A percentile compares a stretch with the other conserved stretches of the same genome.
These are phyloP conservation scores for Fusarium praegraminearum DNA, from an alignment of 2,329 filamentous ascomycete genomes.

Conservation along the genomic window DNA sequence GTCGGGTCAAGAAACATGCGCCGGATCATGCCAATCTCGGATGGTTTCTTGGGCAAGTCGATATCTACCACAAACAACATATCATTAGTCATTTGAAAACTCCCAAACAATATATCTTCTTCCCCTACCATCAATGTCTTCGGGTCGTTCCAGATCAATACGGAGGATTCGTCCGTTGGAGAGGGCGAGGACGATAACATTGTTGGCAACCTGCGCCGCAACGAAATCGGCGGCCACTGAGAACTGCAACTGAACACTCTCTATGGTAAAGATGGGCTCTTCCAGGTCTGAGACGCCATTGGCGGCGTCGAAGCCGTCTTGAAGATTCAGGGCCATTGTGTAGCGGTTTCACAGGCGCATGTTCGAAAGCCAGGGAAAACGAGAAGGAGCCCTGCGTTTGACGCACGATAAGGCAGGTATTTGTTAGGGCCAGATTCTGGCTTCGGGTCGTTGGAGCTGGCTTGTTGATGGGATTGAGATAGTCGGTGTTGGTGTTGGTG, in stretches of 20 bases:
- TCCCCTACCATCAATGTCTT: constrained; percentile 87
- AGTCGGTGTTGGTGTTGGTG: constrained; percentile 24
- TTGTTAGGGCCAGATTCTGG: constrained; percentile 3
- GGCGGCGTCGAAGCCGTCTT: constrained; percentile 76
- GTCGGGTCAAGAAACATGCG: constrained; percentile 98
- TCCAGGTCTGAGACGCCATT: constrained; percentile 69
- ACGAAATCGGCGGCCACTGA: constrained; percentile 95
- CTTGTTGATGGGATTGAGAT: constrained; percentile 16
- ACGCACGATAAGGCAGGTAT: neutral
- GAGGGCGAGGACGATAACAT: constrained; percentile 91
- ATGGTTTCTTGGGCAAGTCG: constrained; percentile 92
- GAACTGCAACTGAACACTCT: constrained; percentile 93
- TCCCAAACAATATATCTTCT: neutral
- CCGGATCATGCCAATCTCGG: constrained; percentile 91
- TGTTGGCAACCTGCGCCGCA: constrained; percentile 95
- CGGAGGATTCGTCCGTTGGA: constrained; percentile 92
- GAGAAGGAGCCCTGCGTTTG: constrained; percentile 10
- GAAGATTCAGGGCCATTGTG: constrained; percentile 55
- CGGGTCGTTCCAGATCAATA: constrained; percentile 92
- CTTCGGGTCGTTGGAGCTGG: constrained; percentile 25
- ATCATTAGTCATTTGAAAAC: constrained; percentile 22
- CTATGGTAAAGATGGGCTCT: constrained; percentile 92
- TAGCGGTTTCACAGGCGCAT: constrained; percentile 40
- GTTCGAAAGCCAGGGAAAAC: constrained; percentile 27
- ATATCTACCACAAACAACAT: constrained; percentile 73